Percentiles rank a stretch among this genome's conserved stretches.
phyloP scores from a whole-genome alignment of 2,329 filamentous ascomycete genomes.

The Alternaria triticina region DNA sequence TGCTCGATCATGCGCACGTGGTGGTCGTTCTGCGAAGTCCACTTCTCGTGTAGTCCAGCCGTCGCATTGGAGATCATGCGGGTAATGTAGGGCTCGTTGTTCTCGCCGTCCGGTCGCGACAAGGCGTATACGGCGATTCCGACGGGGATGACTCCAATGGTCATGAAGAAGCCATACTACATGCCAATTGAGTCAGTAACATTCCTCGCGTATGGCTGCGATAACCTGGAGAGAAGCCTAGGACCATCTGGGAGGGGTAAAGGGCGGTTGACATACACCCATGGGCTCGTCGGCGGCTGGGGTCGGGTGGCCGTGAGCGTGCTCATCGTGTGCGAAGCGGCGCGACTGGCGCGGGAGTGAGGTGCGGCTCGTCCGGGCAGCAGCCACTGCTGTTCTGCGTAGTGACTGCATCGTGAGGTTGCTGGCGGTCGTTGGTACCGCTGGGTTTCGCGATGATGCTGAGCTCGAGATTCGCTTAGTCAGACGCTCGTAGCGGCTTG shows the following conservation, averaged over 20 bases:
- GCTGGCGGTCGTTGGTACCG: conserved; percentile 28
- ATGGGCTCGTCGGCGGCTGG: conserved; percentile 56
- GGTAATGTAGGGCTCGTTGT: conserved; percentile 53
- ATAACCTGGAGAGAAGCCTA: neutral
- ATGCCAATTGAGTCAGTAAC: conserved; percentile 30
- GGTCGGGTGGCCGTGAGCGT: conserved; percentile 43
- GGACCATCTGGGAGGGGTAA: conserved; percentile 7
- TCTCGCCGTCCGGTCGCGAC: conserved; percentile 48
- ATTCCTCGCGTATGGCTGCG: neutral
- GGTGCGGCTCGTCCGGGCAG: conserved; percentile 49
- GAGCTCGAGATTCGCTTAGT: conserved; percentile 29
- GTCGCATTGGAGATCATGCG: conserved; percentile 63
- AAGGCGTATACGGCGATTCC: conserved; percentile 54
- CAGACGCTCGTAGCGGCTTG: conserved; percentile 20
- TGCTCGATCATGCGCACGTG: conserved; percentile 68
- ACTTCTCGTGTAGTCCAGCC: conserved; percentile 58
- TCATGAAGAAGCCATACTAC: conserved; percentile 56
- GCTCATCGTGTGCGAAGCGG: conserved; percentile 49
- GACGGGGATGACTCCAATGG: conserved; percentile 54
- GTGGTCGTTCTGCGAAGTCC: conserved; percentile 63
- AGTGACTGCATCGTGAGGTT: conserved; percentile 53
- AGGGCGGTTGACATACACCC: conserved; percentile 54
- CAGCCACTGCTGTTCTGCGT: conserved; percentile 51
- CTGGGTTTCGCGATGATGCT: conserved; percentile 32
- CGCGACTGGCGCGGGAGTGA: conserved; percentile 48